These are phyloP conservation scores for Castanospermum australe DNA, from an alignment of 306 rosid species.

Conservation along the genomic window DNA sequence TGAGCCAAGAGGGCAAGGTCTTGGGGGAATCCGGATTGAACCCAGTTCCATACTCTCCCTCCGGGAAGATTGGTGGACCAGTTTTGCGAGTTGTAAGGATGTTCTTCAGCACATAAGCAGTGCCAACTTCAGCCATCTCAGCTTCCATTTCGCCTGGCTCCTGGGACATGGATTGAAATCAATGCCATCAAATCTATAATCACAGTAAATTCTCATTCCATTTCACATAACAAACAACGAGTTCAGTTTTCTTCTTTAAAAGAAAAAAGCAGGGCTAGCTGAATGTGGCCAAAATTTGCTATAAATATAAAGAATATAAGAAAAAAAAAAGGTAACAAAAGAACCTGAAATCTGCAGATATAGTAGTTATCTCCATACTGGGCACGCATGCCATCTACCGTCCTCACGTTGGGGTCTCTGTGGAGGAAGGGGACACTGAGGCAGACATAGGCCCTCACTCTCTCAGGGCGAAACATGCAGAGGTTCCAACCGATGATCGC, in stretches of 20 bases:
- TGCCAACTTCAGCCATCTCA: constrained; percentile 14
- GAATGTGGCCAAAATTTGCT: too few species aligned
- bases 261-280: too few species aligned
- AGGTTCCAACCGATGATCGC: constrained; percentile 39
- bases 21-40: constrained; percentile 16
- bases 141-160: constrained; percentile 29
- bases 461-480: constrained; percentile 33
- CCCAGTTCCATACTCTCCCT: constrained; percentile 26
- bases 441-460: constrained; percentile 33
- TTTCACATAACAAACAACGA: too few species aligned
- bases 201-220: too few species aligned
- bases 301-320: too few species aligned
- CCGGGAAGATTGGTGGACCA: constrained; percentile 42
- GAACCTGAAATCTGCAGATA: constrained; percentile 45
- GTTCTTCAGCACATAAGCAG: constrained; percentile 24
- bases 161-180: neutral
- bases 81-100: constrained; percentile 19
- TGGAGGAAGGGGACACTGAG: constrained; percentile 32
- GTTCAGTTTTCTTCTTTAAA: too few species aligned
- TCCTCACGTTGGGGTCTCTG: constrained; percentile 17
- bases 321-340: neutral
- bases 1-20: constrained; percentile 47
- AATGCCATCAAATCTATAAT: too few species aligned
- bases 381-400: constrained; percentile 29
- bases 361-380: constrained; percentile 40